These are phyloP conservation scores for Draba incana DNA, from an alignment of 345 rosid species.

Conservation along the genomic window DNA sequence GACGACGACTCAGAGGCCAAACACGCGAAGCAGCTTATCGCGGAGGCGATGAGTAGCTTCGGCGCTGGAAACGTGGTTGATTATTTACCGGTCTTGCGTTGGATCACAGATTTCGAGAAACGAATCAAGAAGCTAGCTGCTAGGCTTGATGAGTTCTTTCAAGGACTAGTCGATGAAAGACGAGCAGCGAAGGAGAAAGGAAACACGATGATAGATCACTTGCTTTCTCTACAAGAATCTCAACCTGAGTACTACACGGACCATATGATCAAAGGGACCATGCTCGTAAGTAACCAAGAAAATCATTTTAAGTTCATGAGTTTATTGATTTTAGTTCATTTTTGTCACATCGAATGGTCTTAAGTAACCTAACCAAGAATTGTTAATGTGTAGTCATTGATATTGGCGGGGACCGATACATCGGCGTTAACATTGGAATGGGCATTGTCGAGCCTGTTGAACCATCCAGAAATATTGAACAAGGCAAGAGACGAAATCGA, in stretches of 20 bases:
- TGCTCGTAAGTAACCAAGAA: constrained; percentile 24
- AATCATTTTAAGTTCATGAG: constrained; percentile 17
- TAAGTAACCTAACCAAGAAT: no score
- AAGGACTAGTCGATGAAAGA: constrained; percentile 53
- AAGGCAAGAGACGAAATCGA: constrained; percentile 46
- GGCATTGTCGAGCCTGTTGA: constrained; percentile 50
- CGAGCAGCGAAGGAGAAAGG: constrained; percentile 26
- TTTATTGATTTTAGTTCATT: neutral
- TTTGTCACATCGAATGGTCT: neutral
- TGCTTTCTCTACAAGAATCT: constrained; percentile 52
- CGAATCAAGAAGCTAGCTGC: constrained; percentile 24
- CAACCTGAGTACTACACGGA: constrained; percentile 53
- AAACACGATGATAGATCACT: constrained; percentile 51
- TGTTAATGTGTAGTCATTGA: constrained; percentile 32
- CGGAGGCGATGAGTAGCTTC: constrained; percentile 17
- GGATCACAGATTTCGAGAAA: constrained; percentile 42
- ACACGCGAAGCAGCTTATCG: constrained; percentile 41
- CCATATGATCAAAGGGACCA: constrained; percentile 50
- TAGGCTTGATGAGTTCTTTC: constrained; percentile 48
- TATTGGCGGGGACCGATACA: constrained; percentile 53
- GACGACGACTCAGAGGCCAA: constrained; percentile 41
- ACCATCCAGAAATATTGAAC: constrained; percentile 40
- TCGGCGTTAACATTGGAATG: constrained; percentile 51
- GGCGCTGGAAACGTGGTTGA: constrained; percentile 48
- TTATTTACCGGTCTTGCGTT: constrained; percentile 47